phyloP scores from a whole-genome alignment of 2,329 filamentous ascomycete genomes.

The Colletotrichum sp. region DNA sequence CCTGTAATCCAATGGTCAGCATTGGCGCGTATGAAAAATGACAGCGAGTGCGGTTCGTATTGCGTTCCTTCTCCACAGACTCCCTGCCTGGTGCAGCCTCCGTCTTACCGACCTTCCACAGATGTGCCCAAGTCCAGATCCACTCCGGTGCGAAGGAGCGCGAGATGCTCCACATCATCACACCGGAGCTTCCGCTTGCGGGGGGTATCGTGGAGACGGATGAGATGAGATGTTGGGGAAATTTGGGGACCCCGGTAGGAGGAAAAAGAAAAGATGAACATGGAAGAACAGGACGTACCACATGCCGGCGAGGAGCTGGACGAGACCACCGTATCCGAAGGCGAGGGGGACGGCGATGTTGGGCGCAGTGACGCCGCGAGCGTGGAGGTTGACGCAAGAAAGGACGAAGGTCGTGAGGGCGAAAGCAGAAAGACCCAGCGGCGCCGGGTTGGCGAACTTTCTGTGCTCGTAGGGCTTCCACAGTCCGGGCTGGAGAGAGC shows the following conservation, averaged over 20 bases:
- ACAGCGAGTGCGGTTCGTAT: neutral
- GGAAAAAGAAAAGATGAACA: neutral
- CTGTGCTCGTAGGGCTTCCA: constrained; percentile 69
- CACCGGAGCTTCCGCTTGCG: constrained; percentile 10
- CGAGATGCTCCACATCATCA: neutral
- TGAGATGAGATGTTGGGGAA: constrained; percentile 18
- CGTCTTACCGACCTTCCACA: neutral
- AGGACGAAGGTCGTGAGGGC: constrained; percentile 84
- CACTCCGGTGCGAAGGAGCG: constrained; percentile 13
- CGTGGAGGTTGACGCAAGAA: constrained; percentile 73
- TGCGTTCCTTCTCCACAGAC: neutral
- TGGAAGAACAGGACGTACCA: constrained; percentile 62
- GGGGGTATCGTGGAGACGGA: constrained; percentile 15
- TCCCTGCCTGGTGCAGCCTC: neutral
- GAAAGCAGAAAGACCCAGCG: constrained; percentile 78
- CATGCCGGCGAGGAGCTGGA: constrained; percentile 85
- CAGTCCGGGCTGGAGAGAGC: constrained; percentile 74
- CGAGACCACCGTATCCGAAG: constrained; percentile 77
- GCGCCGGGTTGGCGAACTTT: constrained; percentile 81
- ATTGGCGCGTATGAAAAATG: neutral
- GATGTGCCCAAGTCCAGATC: neutral
- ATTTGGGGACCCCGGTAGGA: neutral
- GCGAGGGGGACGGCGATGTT: constrained; percentile 74
- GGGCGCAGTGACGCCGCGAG: constrained; percentile 62
- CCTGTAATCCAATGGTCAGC: constrained; percentile 48